A percentile compares a stretch with the other conserved stretches of the same genome.
Conservation (phyloP, 108 stramenopile species). For the Stephanodiscus triporus region DNA sequence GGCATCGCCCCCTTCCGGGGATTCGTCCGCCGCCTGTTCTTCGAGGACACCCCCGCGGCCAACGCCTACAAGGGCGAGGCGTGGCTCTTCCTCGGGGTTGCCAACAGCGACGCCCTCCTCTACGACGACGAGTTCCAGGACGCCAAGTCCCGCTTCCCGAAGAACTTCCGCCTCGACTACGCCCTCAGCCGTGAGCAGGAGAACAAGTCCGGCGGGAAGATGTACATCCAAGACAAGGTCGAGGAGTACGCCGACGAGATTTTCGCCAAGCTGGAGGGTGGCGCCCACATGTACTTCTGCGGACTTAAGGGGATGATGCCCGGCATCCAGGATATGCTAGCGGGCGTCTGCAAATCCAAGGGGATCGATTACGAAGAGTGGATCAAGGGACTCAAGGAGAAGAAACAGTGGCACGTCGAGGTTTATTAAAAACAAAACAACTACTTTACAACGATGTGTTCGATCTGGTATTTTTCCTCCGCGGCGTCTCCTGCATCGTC, state of each 20-base stretch:
- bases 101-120: constrained; percentile 94
- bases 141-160: constrained; percentile 79
- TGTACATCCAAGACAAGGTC: constrained; percentile 99
- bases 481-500: too few species aligned
- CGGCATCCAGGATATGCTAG: constrained; percentile 94
- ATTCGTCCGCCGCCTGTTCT: constrained; percentile 95
- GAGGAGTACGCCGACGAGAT: constrained; percentile 93
- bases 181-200: constrained; percentile 94
- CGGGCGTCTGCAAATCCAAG: constrained; percentile 87
- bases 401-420: constrained; percentile 90
- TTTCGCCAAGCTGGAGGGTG: constrained; percentile 88
- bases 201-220: constrained; percentile 95
- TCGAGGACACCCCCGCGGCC: constrained; percentile 93
- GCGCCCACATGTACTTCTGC: constrained; percentile 99
- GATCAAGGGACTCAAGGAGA: constrained; percentile 80
- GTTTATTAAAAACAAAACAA: too few species aligned
- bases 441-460: too few species aligned
- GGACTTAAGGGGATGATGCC: constrained; percentile 99
- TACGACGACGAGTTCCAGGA: constrained; percentile 98
- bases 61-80: constrained; percentile 93
- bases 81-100: constrained; percentile 98
- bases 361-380: constrained; percentile 89
- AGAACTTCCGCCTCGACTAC: constrained; percentile 95
- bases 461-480: too few species aligned
- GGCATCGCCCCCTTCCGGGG: constrained; percentile 98